Conservation (phyloP, 208 protist genomes). For the Trypanosoma congolense region DNA sequence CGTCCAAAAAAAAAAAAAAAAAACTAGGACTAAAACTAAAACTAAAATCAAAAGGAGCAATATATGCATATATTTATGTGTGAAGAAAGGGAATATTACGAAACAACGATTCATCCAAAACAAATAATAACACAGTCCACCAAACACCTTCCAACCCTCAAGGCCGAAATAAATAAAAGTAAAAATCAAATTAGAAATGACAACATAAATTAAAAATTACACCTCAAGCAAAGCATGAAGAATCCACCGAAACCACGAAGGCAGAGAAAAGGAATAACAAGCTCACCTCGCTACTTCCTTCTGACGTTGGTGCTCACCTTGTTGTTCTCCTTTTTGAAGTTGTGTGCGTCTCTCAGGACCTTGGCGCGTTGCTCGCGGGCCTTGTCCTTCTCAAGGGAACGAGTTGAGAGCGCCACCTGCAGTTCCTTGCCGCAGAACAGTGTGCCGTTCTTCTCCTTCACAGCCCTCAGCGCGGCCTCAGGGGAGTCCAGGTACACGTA, state of each 20-base stretch:
- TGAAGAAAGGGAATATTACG: too few species aligned
- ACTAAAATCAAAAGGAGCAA: too few species aligned
- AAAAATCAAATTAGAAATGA: conserved; percentile 1
- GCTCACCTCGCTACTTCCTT: neutral
- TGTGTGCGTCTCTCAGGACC: conserved; percentile 68
- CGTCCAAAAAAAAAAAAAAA: too few species aligned
- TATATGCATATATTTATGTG: too few species aligned
- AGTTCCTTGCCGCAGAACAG: conserved; percentile 77
- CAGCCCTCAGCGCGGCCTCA: conserved; percentile 56
- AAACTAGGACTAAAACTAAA: too few species aligned
- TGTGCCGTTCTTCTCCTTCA: conserved; percentile 73
- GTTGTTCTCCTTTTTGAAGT: conserved; percentile 22
- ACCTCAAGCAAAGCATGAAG: too few species aligned
- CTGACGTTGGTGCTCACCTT: neutral
- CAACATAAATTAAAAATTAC: too few species aligned
- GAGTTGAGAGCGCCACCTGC: conserved; percentile 52
- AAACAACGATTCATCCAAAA: too few species aligned
- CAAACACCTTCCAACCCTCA: neutral
- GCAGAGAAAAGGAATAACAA: neutral
- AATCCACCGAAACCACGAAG: too few species aligned
- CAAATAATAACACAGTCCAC: neutral
- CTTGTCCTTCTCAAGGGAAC: conserved; percentile 69
- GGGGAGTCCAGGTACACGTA: conserved; percentile 77
- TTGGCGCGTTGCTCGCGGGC: conserved; percentile 41
- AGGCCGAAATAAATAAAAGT: neutral